Conservation (phyloP, 768 basidiomycete genomes). For the Epithele typhae region DNA sequence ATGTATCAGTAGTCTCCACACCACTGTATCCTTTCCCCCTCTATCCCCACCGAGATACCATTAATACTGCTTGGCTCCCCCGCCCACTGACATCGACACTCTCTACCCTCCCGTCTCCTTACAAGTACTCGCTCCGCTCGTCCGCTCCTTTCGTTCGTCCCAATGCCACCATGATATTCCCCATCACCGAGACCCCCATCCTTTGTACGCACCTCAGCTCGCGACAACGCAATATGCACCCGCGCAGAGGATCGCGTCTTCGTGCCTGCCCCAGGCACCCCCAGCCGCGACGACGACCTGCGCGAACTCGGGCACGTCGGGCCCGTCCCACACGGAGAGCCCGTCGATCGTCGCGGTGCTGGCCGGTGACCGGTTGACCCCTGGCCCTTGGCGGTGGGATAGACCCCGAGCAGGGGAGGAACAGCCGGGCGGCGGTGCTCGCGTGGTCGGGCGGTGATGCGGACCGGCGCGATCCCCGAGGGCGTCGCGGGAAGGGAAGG, state of each 20-base stretch:
- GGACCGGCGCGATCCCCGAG: too few relatives aligned
- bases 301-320: constrained; percentile 53
- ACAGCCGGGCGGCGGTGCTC: too few relatives aligned
- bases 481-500: too few relatives aligned
- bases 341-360: constrained; percentile 36
- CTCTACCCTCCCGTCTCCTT: background rate
- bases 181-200: too few relatives aligned
- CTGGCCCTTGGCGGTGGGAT: constrained; percentile 59
- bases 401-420: constrained; percentile 60
- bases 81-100: background rate
- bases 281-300: constrained; percentile 66
- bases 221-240: too few relatives aligned
- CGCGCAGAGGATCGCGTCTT: too few relatives aligned
- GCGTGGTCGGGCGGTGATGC: too few relatives aligned
- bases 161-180: too few relatives aligned
- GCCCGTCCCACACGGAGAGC: constrained; percentile 63
- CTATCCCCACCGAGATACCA: background rate
- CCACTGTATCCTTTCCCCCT: constrained; percentile 1
- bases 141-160: too few relatives aligned
- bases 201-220: too few relatives aligned
- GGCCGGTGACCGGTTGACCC: too few relatives aligned
- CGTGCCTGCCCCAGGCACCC: constrained; percentile 59
- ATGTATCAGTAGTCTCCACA: constrained; percentile 8
- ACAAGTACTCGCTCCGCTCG: background rate
- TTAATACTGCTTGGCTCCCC: background rate